These are phyloP conservation scores for Myxozyma nipponensis DNA, from an alignment of 805 yeast species.

Conservation along the genomic window DNA sequence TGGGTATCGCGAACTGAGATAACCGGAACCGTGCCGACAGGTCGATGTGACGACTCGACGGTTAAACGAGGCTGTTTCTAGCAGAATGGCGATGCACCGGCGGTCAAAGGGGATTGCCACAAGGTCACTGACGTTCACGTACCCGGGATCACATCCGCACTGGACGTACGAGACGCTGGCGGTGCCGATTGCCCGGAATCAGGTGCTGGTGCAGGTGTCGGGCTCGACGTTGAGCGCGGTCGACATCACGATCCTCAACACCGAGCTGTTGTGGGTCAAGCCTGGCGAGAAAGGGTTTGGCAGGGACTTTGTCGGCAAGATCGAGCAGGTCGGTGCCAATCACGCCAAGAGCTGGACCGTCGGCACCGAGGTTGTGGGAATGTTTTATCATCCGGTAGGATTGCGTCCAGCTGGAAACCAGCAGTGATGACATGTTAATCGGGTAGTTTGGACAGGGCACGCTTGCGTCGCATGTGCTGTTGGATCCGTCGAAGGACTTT, in stretches of 20 bases:
- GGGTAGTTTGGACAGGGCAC: slow-evolving; percentile 50
- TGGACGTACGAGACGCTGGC: slow-evolving; percentile 36
- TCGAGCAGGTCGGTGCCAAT: slow-evolving; percentile 54
- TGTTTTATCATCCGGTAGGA: slow-evolving; percentile 45
- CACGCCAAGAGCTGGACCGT: slow-evolving; percentile 40
- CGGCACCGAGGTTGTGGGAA: slow-evolving; percentile 67
- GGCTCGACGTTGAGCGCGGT: slow-evolving; percentile 62
- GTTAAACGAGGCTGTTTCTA: too few species aligned
- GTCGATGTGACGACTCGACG: too few species aligned
- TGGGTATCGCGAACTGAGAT: too few species aligned
- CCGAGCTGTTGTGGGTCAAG: slow-evolving; percentile 42
- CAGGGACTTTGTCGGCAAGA: slow-evolving; percentile 62
- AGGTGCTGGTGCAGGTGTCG: slow-evolving; percentile 54
- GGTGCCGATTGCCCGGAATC: slow-evolving; percentile 47
- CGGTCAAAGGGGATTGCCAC: slow-evolving; percentile 11
- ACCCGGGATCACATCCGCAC: slow-evolving; percentile 23
- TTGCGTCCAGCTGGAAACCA: not conserved
- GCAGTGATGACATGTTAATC: not conserved
- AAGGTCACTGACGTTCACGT: slow-evolving; percentile 23
- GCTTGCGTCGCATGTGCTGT: slow-evolving; percentile 51
- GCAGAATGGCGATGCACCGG: not conserved
- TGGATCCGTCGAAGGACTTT: slow-evolving; percentile 52
- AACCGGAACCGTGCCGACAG: too few species aligned
- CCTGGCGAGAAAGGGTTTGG: slow-evolving; percentile 63
- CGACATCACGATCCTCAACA: slow-evolving; percentile 58